Evolutionary conservation across 2,329 filamentous ascomycete species (phyloP).

Genomic region (Coniochaeta sp.): DNA sequence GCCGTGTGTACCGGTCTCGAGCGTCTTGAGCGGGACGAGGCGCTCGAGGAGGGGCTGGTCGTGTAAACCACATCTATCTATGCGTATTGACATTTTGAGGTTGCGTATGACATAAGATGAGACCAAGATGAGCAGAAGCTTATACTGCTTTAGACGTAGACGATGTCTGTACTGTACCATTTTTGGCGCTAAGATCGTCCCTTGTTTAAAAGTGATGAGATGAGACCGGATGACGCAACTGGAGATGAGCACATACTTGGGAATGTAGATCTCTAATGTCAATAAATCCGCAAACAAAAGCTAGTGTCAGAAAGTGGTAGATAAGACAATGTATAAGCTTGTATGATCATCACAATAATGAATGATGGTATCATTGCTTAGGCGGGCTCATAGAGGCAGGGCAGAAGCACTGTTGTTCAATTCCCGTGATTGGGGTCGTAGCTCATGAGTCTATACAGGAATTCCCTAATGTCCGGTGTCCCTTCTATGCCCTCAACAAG

Average conservation of each 20-base stretch:
- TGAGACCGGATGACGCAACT: neutral
- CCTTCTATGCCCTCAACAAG: neutral
- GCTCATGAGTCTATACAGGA: neutral
- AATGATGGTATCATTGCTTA: neutral
- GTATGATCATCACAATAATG: neutral
- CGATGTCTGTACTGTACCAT: neutral
- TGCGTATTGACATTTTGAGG: neutral
- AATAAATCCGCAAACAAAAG: neutral
- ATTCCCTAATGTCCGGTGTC: neutral
- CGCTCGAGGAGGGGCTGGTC: constrained; percentile 25
- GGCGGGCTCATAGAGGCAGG: neutral
- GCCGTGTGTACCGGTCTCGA: constrained; percentile 51
- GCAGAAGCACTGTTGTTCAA: neutral
- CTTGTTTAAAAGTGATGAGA: neutral
- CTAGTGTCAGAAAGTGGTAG: neutral
- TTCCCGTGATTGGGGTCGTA: neutral
- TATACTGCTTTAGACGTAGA: neutral
- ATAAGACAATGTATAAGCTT: neutral
- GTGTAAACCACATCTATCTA: constrained; percentile 7
- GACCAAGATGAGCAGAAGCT: neutral
- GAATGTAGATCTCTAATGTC: neutral
- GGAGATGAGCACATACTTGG: neutral
- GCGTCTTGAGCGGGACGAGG: constrained; percentile 47
- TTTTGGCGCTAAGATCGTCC: neutral
- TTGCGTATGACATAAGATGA: neutral